These are phyloP conservation scores for Prunella vulgaris DNA, from an alignment of 257 asterid genomes.

Conservation along the genomic window DNA sequence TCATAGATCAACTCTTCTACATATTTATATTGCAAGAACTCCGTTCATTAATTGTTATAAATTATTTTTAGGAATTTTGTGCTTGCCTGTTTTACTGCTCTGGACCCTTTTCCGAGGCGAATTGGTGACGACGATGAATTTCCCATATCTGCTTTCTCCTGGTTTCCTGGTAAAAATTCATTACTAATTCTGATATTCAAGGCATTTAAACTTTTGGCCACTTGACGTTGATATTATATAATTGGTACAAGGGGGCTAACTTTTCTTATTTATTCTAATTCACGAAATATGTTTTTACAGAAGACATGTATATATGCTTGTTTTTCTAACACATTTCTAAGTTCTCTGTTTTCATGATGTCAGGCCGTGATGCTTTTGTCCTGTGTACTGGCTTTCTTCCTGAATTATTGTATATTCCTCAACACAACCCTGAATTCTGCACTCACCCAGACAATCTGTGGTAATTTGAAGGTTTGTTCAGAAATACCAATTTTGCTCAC, in stretches of 20 bases:
- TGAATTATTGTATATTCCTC: constrained; percentile 84
- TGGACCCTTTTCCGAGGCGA: constrained; percentile 87
- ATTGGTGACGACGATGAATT: constrained; percentile 66
- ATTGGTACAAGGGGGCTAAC: neutral
- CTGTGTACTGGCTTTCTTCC: constrained; percentile 86
- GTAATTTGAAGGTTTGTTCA: constrained; percentile 84
- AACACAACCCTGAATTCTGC: constrained; percentile 97
- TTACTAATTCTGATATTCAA: neutral
- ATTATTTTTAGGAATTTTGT: constrained; percentile 51
- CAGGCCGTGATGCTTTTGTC: constrained; percentile 80
- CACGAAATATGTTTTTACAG: too few relatives aligned
- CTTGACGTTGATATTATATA: neutral
- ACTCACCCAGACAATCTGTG: constrained; percentile 96
- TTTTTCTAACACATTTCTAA: constrained; percentile 15
- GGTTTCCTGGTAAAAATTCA: constrained; percentile 73
- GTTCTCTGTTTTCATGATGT: constrained; percentile 6
- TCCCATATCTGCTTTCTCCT: constrained; percentile 63
- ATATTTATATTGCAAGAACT: neutral
- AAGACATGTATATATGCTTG: neutral
- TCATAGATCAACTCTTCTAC: neutral
- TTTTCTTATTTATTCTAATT: constrained; percentile 3
- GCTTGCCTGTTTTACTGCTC: constrained; percentile 48
- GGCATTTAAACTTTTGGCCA: neutral
- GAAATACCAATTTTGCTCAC: neutral
- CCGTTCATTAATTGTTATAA: constrained; percentile 1